Conservation (phyloP, 139 green algal species). For the Diplosphaera chodatii region DNA sequence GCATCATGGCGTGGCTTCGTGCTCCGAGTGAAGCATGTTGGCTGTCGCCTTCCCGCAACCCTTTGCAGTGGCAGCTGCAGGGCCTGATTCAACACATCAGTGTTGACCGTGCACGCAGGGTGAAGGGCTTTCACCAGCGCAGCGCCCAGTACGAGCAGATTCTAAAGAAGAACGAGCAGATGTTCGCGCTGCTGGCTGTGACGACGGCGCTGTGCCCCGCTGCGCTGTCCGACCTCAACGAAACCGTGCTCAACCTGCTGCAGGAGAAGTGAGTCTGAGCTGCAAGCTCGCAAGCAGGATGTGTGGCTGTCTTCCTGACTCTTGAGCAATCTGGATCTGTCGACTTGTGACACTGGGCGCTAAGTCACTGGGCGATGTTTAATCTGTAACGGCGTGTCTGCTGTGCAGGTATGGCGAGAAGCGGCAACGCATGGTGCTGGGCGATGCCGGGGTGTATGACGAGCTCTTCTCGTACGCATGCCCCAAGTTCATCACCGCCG, state of each 20-base stretch:
- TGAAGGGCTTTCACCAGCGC: conserved; percentile 64
- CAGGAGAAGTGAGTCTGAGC: conserved; percentile 35
- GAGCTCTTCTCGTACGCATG: conserved; percentile 93
- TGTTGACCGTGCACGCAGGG: conserved; percentile 20
- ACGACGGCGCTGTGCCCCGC: conserved; percentile 70
- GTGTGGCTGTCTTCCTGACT: too few species aligned
- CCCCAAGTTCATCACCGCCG: conserved; percentile 91
- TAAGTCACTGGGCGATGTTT: too few species aligned
- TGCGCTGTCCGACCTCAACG: conserved; percentile 54
- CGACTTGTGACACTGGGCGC: too few species aligned
- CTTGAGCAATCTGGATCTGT: too few species aligned
- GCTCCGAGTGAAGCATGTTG: too few species aligned
- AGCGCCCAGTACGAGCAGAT: conserved; percentile 71
- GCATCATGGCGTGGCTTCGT: too few species aligned
- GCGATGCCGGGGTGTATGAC: conserved; percentile 58
- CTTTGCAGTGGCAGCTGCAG: too few species aligned
- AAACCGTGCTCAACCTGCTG: conserved; percentile 57
- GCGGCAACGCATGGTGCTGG: conserved; percentile 53
- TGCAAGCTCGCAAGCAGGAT: too few species aligned
- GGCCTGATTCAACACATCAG: too few species aligned
- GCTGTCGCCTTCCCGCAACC: too few species aligned
- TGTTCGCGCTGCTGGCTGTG: conserved; percentile 88
- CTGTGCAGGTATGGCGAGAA: conserved; percentile 68
- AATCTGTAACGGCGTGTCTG: too few species aligned
- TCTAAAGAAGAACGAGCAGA: conserved; percentile 99